Evolutionary conservation across 1,284 basidiomycete species (phyloP).

Genomic region (Trichosporon asahii): DNA sequence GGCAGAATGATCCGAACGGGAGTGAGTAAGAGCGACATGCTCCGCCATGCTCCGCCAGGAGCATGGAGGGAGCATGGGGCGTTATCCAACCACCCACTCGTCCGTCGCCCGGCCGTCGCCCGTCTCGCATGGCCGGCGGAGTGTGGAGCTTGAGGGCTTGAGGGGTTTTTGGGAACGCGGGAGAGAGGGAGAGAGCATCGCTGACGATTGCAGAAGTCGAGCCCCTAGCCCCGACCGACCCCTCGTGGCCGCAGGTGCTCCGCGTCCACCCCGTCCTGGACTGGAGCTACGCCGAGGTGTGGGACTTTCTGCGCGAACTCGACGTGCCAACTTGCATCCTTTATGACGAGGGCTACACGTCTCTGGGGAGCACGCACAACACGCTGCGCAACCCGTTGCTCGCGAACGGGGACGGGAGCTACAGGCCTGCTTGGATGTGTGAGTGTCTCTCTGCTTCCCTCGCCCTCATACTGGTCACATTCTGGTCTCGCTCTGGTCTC

Average conservation of each 20-base stretch:
- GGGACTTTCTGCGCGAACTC: constrained; percentile 76
- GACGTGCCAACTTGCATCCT: constrained; percentile 79
- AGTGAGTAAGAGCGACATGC: constrained; percentile 60
- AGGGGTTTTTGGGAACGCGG: too few relatives aligned
- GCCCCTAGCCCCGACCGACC: constrained; percentile 73
- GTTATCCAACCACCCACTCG: too few relatives aligned
- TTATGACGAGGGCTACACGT: constrained; percentile 97
- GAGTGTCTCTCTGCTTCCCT: constrained; percentile 16
- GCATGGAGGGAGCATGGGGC: too few relatives aligned
- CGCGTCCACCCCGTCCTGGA: constrained; percentile 94
- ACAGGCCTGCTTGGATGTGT: constrained; percentile 44
- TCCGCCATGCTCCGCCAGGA: too few relatives aligned
- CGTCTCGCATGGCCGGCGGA: too few relatives aligned
- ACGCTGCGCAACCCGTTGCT: constrained; percentile 88
- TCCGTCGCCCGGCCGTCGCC: too few relatives aligned
- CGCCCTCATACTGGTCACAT: too few relatives aligned
- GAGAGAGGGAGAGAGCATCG: too few relatives aligned
- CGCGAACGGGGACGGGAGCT: constrained; percentile 39
- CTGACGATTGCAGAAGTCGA: constrained; percentile 56
- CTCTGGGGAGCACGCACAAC: constrained; percentile 90
- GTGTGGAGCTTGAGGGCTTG: too few relatives aligned
- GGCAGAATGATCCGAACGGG: constrained; percentile 86
- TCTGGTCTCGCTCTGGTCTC: too few relatives aligned
- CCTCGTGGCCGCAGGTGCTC: constrained; percentile 83
- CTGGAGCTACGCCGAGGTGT: constrained; percentile 86